These are phyloP conservation scores for Pseudozyma flocculosa DNA, from an alignment of 1,284 basidiomycete species.

Conservation along the genomic window DNA sequence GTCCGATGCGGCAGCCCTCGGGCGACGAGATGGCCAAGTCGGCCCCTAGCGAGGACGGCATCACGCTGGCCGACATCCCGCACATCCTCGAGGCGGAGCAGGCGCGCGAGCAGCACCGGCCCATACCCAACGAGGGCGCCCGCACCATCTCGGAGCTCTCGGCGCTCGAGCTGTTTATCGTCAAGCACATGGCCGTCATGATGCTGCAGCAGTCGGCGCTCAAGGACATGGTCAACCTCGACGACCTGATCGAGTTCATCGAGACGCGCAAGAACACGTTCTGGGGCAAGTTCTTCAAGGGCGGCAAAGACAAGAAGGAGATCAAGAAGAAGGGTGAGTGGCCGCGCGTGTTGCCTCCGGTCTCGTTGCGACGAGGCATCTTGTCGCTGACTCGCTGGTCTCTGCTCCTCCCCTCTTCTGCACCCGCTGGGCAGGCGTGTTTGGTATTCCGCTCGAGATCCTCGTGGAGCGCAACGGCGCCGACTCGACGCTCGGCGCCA, in stretches of 20 bases:
- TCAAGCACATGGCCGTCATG: slow-evolving; percentile 87
- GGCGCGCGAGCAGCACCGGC: slow-evolving; percentile 76
- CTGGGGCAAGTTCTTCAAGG: slow-evolving; percentile 96
- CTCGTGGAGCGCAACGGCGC: slow-evolving; percentile 93
- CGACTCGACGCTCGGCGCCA: slow-evolving; percentile 86
- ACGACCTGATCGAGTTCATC: slow-evolving; percentile 89
- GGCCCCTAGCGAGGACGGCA: slow-evolving; percentile 69
- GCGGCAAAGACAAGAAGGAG: slow-evolving; percentile 71
- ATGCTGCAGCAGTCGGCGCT: slow-evolving; percentile 73
- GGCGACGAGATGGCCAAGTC: slow-evolving; percentile 41
- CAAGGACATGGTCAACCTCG: slow-evolving; percentile 72
- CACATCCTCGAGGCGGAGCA: slow-evolving; percentile 88
- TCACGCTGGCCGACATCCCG: slow-evolving; percentile 95
- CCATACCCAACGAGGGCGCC: slow-evolving; percentile 69
- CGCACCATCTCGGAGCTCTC: slow-evolving; percentile 81
- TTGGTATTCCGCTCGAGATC: slow-evolving; percentile 87
- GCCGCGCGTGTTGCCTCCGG: slow-evolving; percentile 7
- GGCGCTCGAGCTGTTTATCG: slow-evolving; percentile 80
- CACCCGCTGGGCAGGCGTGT: no score
- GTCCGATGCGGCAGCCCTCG: slow-evolving; percentile 41
- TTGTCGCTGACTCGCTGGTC: no score
- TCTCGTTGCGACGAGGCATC: slow-evolving; percentile 36
- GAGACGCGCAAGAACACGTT: slow-evolving; percentile 91
- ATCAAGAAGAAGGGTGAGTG: slow-evolving; percentile 52
- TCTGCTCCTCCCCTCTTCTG: no score